phyloP scores from a whole-genome alignment of 1,139 yeast genomes.

The Saccharomyces uvarum region DNA sequence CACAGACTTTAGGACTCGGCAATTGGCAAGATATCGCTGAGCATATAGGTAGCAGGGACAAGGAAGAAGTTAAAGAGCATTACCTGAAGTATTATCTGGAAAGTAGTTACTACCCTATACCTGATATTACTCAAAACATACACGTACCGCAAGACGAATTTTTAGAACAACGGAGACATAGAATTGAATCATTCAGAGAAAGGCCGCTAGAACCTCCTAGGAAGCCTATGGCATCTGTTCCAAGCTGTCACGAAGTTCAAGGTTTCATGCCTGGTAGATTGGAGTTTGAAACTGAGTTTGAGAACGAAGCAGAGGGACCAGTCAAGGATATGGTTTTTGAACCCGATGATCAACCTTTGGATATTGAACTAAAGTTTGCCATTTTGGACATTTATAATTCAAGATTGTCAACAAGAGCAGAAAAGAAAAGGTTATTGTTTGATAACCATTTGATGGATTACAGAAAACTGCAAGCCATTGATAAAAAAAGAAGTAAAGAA shows the following conservation, averaged over 20 bases:
- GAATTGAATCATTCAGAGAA: slow-evolving; percentile 65
- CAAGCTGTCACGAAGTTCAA: slow-evolving; percentile 92
- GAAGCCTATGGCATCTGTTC: slow-evolving; percentile 86
- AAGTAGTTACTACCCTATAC: slow-evolving; percentile 68
- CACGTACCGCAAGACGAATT: slow-evolving; percentile 62
- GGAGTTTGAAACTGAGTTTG: slow-evolving; percentile 93
- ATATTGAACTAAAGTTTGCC: slow-evolving; percentile 80
- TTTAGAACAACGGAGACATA: slow-evolving; percentile 54
- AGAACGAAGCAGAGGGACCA: slow-evolving; percentile 90
- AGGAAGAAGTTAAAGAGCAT: slow-evolving; percentile 85
- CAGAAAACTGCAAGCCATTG: slow-evolving; percentile 46
- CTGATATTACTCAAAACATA: slow-evolving; percentile 68
- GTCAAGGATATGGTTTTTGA: slow-evolving; percentile 94
- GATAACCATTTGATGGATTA: slow-evolving; percentile 77
- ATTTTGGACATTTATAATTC: slow-evolving; percentile 85
- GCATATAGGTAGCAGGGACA: slow-evolving; percentile 84
- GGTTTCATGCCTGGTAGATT: slow-evolving; percentile 98
- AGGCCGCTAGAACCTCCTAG: slow-evolving; percentile 72
- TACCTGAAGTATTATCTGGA: slow-evolving; percentile 64
- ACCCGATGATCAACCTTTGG: slow-evolving; percentile 82
- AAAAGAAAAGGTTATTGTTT: slow-evolving; percentile 74
- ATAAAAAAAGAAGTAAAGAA: slow-evolving; percentile 79
- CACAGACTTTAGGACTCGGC: slow-evolving; percentile 85
- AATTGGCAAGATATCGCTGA: slow-evolving; percentile 97
- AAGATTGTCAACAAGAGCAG: slow-evolving; percentile 84